Evolutionary conservation across 2,329 filamentous ascomycete genomes (phyloP), one percentile per base, ranked within the genome.

Genomic region (Pleomassaria siparia): DNA sequence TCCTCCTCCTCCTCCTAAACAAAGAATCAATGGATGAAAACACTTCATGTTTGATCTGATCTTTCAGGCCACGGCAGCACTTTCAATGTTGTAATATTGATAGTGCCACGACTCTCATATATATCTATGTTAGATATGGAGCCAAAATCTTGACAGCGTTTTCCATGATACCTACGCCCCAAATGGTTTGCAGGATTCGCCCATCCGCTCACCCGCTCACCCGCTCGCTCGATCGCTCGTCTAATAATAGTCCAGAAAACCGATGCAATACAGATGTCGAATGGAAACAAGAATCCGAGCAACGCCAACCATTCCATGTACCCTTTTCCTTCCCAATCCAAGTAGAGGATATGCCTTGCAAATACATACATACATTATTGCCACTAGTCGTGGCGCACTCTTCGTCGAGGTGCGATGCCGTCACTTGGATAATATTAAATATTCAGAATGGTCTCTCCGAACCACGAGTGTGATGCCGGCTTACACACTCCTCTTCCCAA

Each of bases 401-500:
- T n/a, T 30, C n/a, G 4, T 30, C 7, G n/a, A 30, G 28, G 5
- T 4, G 28, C 4, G n/a, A 9, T 30, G 12, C 9, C 7, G 28
- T 30, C 13, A 8, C 28, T 30, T 30, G 7, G 25, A 7, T 12
- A 26, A 12, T 7, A 7, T 26, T 26, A 7, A 26, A 12, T 7
- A 7, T 12, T 8, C 29, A 11, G 7, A 8, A 8, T 32, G 7
- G 9, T 32, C 29, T 35, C 12, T 7, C 13, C 32, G 15, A 35
- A 13, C 20, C 12, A 6, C 12, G 15, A 3, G 12, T 18, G 3
- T 16, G 6, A 35, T 5, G 16, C 6, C 20, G 4, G 13, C 18
- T 25, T 47, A 56, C 11, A 46, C 46, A 28, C 48, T 54, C 32
- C 44, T 53, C 44, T 53, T 58, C 16, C 56, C 51, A 29, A 58